A percentile compares a stretch with the other conserved stretches of the same genome.
phyloP scores from a whole-genome alignment of 352 stramenopile species.

The Phytophthora sojae region DNA sequence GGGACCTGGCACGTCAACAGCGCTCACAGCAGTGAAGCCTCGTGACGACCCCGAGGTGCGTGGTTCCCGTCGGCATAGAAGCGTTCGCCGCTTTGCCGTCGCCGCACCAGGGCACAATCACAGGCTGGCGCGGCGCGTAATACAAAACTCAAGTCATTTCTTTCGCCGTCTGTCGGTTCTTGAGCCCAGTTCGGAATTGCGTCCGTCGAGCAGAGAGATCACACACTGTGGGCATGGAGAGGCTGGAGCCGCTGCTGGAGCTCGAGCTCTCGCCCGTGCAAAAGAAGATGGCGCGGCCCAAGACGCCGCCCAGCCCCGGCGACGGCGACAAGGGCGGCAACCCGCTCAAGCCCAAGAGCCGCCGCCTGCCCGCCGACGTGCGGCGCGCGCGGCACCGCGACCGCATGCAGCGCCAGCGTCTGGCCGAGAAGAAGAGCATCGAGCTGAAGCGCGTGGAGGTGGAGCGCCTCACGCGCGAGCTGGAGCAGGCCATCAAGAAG shows the following conservation, averaged over 20 bases:
- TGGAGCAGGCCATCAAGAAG: slow-evolving; percentile 29
- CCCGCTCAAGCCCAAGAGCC: slow-evolving; percentile 12
- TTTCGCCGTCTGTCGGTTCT: neutral
- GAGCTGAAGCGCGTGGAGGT: slow-evolving; percentile 49
- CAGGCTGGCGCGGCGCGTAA: slow-evolving; percentile 11
- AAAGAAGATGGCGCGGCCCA: slow-evolving; percentile 29
- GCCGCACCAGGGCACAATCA: slow-evolving; percentile 11
- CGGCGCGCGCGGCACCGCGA: slow-evolving; percentile 44
- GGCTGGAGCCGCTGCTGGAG: slow-evolving; percentile 20
- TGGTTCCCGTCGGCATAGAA: slow-evolving; percentile 21
- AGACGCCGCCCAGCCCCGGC: neutral
- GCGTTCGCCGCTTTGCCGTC: neutral
- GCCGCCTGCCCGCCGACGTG: slow-evolving; percentile 31
- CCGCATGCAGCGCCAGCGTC: slow-evolving; percentile 50
- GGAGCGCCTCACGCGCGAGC: slow-evolving; percentile 32
- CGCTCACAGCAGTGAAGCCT: neutral
- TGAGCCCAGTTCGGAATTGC: slow-evolving; percentile 2
- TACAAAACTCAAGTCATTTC: slow-evolving; percentile 10
- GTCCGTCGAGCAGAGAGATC: neutral
- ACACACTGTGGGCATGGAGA: neutral
- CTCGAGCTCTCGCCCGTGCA: slow-evolving; percentile 29
- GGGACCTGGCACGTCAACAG: neutral
- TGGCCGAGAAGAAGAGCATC: slow-evolving; percentile 46
- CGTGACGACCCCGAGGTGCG: neutral
- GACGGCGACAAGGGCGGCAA: neutral